A percentile compares a stretch with the other conserved stretches of the same genome.
Evolutionary conservation across 129 eudicot genomes (phyloP).

Genomic region (Chrysanthemum lavandulifolium): DNA sequence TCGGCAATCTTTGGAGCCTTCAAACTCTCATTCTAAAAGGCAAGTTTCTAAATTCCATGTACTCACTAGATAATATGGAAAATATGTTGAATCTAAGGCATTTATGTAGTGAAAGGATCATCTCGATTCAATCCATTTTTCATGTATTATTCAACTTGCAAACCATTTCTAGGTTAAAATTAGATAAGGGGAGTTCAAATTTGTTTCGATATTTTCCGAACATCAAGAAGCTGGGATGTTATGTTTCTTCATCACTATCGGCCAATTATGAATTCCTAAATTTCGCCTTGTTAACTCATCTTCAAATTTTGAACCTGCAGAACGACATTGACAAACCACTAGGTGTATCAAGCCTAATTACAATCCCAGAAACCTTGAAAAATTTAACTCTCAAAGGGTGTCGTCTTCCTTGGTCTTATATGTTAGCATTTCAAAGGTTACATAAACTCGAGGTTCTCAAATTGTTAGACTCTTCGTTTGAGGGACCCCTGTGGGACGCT

Average conservation of each 20-base stretch:
- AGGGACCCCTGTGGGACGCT: slow-evolving; percentile 32
- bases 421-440: slow-evolving; percentile 30
- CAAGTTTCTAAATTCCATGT: slow-evolving; percentile 17
- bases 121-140: slow-evolving; percentile 13
- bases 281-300: slow-evolving; percentile 20
- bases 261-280: slow-evolving; percentile 8
- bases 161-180: slow-evolving; percentile 28
- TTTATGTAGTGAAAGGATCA: slow-evolving; percentile 29
- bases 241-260: slow-evolving; percentile 6
- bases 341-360: background rate
- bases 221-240: slow-evolving; percentile 35
- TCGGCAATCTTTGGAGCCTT: slow-evolving; percentile 48
- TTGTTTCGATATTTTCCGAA: slow-evolving; percentile 29
- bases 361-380: slow-evolving; percentile 34
- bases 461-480: slow-evolving; percentile 27
- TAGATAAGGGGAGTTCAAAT: slow-evolving; percentile 23
- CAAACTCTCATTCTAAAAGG: slow-evolving; percentile 53
- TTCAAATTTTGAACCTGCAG: slow-evolving; percentile 22
- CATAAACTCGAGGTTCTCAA: slow-evolving; percentile 50
- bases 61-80: slow-evolving; percentile 21
- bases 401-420: slow-evolving; percentile 30
- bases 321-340: slow-evolving; percentile 8
- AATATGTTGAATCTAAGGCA: slow-evolving; percentile 33
- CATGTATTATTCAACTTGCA: slow-evolving; percentile 24
- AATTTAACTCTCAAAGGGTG: slow-evolving; percentile 23